These are phyloP conservation scores for Blastobotrys elegans DNA, from an alignment of 1,139 yeast genomes.

Conservation along the genomic window DNA sequence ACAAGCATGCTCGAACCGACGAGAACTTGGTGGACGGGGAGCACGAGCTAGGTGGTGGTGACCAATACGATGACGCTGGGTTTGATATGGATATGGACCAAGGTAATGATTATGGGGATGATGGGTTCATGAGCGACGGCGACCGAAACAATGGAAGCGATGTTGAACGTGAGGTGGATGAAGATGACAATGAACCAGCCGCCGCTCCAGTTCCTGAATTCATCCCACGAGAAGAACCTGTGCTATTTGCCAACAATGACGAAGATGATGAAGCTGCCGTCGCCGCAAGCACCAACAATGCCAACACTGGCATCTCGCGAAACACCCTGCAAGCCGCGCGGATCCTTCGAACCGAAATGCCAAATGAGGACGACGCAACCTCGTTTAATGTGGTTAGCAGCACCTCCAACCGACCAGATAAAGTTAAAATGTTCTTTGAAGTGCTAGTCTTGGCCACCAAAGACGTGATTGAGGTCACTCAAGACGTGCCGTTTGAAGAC, in stretches of 20 bases:
- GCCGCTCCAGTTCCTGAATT: neutral
- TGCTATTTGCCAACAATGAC: slow-evolving; percentile 12
- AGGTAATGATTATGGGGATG: neutral
- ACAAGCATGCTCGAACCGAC: slow-evolving; percentile 7
- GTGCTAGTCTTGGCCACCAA: slow-evolving; percentile 75
- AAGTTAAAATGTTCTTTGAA: slow-evolving; percentile 66
- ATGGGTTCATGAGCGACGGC: slow-evolving; percentile 1
- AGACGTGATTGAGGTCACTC: slow-evolving; percentile 62
- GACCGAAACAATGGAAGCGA: neutral
- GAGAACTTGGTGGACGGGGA: slow-evolving; percentile 18
- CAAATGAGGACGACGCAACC: slow-evolving; percentile 14
- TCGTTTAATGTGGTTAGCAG: slow-evolving; percentile 19
- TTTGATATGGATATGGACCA: slow-evolving; percentile 4
- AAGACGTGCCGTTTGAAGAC: slow-evolving; percentile 56
- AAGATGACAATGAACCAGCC: slow-evolving; percentile 6
- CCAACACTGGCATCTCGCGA: slow-evolving; percentile 34
- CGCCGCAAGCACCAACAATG: neutral
- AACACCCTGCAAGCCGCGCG: slow-evolving; percentile 55
- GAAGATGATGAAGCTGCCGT: slow-evolving; percentile 10
- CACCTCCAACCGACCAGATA: slow-evolving; percentile 21
- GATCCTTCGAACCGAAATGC: slow-evolving; percentile 41
- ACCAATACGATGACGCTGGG: neutral
- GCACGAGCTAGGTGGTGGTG: slow-evolving; percentile 3
- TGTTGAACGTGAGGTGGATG: slow-evolving; percentile 5
- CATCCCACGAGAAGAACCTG: slow-evolving; percentile 10